phyloP scores from a whole-genome alignment of 2,329 filamentous ascomycete genomes.

The Dichotomopilus funicola region DNA sequence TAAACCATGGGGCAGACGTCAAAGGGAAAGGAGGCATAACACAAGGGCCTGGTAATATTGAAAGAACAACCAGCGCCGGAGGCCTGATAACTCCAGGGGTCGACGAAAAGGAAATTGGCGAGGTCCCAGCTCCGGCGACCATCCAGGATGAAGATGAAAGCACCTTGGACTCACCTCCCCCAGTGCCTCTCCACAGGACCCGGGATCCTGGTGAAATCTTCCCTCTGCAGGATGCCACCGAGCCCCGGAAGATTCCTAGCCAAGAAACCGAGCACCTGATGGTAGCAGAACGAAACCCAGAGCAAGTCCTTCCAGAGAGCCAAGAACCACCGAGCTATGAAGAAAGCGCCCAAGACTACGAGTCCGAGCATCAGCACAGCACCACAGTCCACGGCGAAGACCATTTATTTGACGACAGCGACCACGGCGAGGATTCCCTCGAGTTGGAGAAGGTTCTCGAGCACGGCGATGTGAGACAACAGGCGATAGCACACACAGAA shows the following conservation, averaged over 20 bases:
- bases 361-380: constrained; percentile 24
- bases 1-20: constrained; percentile 6
- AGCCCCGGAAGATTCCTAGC: too few species aligned
- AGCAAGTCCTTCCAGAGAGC: neutral
- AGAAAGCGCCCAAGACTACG: constrained; percentile 1
- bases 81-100: too few species aligned
- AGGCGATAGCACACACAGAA: neutral
- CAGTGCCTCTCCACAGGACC: too few species aligned
- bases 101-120: too few species aligned
- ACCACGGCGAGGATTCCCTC: constrained; percentile 3
- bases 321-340: neutral
- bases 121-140: too few species aligned
- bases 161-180: too few species aligned
- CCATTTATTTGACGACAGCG: constrained; percentile 28
- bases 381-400: constrained; percentile 32
- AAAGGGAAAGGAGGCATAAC: too few species aligned
- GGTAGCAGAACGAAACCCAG: neutral
- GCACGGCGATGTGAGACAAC: neutral
- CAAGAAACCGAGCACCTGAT: too few species aligned
- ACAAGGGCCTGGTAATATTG: neutral
- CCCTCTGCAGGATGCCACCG: too few species aligned
- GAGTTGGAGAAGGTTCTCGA: neutral
- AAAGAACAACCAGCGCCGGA: neutral
- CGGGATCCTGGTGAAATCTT: too few species aligned
- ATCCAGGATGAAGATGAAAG: too few species aligned